phyloP scores from a whole-genome alignment of 139 green algal species.

The Pseudopediastrum boryanum region DNA sequence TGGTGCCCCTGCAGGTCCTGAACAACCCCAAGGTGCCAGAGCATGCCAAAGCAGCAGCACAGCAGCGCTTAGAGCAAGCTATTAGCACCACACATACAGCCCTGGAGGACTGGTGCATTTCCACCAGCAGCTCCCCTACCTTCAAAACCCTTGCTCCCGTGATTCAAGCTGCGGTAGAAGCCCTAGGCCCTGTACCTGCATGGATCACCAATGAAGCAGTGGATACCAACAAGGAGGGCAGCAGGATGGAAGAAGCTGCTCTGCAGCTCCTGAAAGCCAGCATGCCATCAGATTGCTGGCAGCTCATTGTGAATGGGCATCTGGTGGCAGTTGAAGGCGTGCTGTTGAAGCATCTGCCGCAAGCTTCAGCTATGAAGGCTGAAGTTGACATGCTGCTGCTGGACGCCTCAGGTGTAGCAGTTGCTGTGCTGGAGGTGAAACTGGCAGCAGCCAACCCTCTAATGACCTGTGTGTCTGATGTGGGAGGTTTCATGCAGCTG shows the following conservation, averaged over 20 bases:
- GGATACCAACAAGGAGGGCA: not conserved
- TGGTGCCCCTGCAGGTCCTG: constrained; percentile 15
- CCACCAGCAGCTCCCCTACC: not conserved
- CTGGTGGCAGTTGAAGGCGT: constrained; percentile 9
- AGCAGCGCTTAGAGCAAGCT: not conserved
- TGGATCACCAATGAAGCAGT: not conserved
- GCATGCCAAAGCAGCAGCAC: not conserved
- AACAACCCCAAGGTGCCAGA: constrained; percentile 15
- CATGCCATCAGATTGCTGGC: constrained; percentile 4
- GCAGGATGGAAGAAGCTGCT: not conserved
- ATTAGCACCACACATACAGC: not conserved
- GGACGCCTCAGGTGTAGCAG: constrained; percentile 9
- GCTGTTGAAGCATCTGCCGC: not conserved
- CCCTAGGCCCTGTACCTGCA: not conserved
- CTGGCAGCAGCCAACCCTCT: constrained; percentile 22
- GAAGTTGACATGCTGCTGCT: constrained; percentile 32
- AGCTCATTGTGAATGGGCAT: constrained; percentile 8
- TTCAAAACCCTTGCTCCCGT: constrained; percentile 14
- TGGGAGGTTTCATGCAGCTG: not conserved
- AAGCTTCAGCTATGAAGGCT: constrained; percentile 32
- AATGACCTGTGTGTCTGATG: constrained; percentile 21
- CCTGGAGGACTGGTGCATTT: constrained; percentile 1
- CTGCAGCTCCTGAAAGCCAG: not conserved
- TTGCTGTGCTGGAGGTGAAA: constrained; percentile 31
- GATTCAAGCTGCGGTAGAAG: not conserved